Conservation (phyloP, 495 filamentous ascomycete genomes). For the Cercophora sp. region DNA sequence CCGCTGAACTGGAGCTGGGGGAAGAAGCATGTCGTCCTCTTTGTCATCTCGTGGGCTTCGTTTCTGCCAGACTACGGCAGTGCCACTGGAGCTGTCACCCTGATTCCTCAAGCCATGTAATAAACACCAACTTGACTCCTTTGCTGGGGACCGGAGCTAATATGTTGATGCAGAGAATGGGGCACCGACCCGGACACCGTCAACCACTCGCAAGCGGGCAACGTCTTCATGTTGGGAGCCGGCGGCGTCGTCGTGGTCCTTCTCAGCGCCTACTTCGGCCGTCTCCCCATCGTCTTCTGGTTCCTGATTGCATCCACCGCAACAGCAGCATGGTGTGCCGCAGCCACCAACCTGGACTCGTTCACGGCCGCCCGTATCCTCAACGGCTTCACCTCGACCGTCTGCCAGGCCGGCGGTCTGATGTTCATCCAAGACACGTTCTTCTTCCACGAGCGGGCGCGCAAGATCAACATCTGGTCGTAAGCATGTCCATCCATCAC, state of each 20-base stretch:
- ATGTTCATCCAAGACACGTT: constrained; percentile 65
- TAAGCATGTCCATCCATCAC: constrained; percentile 9
- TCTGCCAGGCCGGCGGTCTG: constrained; percentile 48
- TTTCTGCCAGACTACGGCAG: constrained; percentile 58
- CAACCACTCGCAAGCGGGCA: constrained; percentile 53
- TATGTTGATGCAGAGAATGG: constrained; percentile 45
- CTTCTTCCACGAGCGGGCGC: constrained; percentile 60
- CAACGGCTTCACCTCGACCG: constrained; percentile 61
- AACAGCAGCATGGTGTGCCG: constrained; percentile 53
- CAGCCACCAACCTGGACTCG: constrained; percentile 47
- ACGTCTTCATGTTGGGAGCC: constrained; percentile 55
- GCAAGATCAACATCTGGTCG: constrained; percentile 63
- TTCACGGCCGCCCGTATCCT: constrained; percentile 58
- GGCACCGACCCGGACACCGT: constrained; percentile 44
- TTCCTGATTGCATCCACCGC: constrained; percentile 47
- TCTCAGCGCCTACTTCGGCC: constrained; percentile 56
- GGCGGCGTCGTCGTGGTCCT: constrained; percentile 55
- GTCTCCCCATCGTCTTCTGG: constrained; percentile 57
- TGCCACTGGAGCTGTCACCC: constrained; percentile 50
- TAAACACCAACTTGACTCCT: too few relatives aligned
- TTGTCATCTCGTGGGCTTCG: constrained; percentile 48
- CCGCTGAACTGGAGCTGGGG: constrained; percentile 55
- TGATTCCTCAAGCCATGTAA: constrained; percentile 49
- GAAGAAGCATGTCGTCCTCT: constrained; percentile 53
- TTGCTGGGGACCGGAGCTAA: too few relatives aligned